A percentile compares a stretch with the other conserved stretches of the same genome.
Evolutionary conservation across 192 early-diverging fungal genomes (phyloP).

Genomic region (Coemansia sp.): DNA sequence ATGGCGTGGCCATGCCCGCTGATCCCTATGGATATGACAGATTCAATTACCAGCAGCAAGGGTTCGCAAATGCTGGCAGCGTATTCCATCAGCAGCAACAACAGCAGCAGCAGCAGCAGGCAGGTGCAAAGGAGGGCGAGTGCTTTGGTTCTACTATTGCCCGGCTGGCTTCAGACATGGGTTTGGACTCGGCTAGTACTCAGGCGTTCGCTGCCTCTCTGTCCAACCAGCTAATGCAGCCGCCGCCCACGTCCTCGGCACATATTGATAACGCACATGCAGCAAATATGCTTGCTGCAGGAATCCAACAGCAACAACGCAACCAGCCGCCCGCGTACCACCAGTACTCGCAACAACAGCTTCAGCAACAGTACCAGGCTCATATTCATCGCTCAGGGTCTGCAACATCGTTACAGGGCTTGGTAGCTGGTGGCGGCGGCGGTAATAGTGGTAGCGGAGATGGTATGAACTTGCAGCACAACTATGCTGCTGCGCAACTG

Average conservation of each 20-base stretch:
- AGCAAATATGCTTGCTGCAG: not conserved
- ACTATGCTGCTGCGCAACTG: constrained; percentile 23
- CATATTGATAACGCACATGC: constrained; percentile 13
- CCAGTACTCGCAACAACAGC: constrained; percentile 14
- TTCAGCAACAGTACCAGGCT: constrained; percentile 17
- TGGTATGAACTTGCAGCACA: constrained; percentile 13
- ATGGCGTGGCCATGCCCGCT: not conserved
- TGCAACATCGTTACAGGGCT: not conserved
- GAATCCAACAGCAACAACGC: constrained; percentile 3
- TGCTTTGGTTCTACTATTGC: constrained; percentile 27
- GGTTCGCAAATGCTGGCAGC: not conserved
- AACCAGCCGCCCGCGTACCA: not conserved
- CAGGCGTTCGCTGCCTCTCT: constrained; percentile 36
- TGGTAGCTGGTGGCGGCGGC: not conserved
- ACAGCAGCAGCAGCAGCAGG: constrained; percentile 2
- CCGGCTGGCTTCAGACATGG: constrained; percentile 43
- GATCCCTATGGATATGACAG: not conserved
- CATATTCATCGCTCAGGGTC: not conserved
- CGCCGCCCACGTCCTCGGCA: not conserved
- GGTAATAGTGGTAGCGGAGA: not conserved
- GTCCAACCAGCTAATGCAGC: constrained; percentile 20
- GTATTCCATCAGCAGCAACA: constrained; percentile 16
- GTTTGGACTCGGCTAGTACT: constrained; percentile 33
- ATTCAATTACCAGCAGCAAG: not conserved
- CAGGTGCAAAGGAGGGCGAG: constrained; percentile 11